Percentiles rank a stretch among this genome's conserved stretches.
Conservation (phyloP, 768 basidiomycete genomes). For the Lactarius hatsudake region DNA sequence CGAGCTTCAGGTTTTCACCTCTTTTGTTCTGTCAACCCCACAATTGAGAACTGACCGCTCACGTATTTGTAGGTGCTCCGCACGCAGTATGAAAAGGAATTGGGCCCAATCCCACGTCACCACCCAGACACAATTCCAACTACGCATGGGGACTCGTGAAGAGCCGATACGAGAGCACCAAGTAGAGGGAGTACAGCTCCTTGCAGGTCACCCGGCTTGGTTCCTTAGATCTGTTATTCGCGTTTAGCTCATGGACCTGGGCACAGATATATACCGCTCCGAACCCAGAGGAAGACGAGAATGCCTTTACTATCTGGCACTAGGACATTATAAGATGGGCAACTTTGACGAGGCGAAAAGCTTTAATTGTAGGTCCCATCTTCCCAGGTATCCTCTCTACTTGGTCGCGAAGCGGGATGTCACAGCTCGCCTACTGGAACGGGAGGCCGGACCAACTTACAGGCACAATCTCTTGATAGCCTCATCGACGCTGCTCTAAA, state of each 20-base stretch:
- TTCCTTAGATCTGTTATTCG: neutral
- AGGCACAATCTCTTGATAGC: constrained; percentile 80
- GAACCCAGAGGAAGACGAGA: constrained; percentile 87
- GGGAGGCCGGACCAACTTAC: constrained; percentile 92
- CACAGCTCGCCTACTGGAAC: constrained; percentile 78
- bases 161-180: constrained; percentile 79
- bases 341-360: constrained; percentile 90
- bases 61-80: constrained; percentile 66
- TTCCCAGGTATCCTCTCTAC: neutral
- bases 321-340: constrained; percentile 95
- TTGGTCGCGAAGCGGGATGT: constrained; percentile 6
- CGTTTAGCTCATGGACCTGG: neutral
- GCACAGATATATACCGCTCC: constrained; percentile 82
- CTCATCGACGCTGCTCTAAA: constrained; percentile 86
- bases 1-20: constrained; percentile 70
- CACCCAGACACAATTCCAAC: constrained; percentile 94
- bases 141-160: constrained; percentile 97
- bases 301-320: constrained; percentile 93
- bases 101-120: constrained; percentile 77
- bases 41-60: neutral
- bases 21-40: neutral
- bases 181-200: constrained; percentile 84
- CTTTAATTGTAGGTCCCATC: constrained; percentile 76
- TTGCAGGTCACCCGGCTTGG: constrained; percentile 64
- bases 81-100: constrained; percentile 86